Evolutionary conservation across 2,329 filamentous ascomycete species (phyloP).

Genomic region (Diaporthe ampelina): DNA sequence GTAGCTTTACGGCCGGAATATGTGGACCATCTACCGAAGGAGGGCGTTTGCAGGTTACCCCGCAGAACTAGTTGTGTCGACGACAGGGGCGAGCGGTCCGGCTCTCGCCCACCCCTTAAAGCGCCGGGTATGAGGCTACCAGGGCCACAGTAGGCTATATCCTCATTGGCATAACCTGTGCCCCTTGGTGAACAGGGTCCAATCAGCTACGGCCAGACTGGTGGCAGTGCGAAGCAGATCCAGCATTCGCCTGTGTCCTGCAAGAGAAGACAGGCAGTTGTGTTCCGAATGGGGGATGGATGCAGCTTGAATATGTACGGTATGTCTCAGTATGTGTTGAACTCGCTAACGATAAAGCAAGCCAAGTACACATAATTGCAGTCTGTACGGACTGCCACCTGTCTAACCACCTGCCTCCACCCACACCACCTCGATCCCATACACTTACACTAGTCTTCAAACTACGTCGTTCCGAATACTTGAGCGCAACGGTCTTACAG

Average conservation of each 20-base stretch:
- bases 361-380: neutral
- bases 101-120: neutral
- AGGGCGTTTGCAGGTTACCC: neutral
- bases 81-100: neutral
- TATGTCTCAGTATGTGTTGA: too few relatives aligned
- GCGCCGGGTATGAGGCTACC: neutral
- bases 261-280: too few relatives aligned
- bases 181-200: neutral
- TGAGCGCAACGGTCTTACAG: constrained; percentile 52
- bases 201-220: neutral
- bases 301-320: too few relatives aligned
- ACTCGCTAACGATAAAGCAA: too few relatives aligned
- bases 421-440: neutral
- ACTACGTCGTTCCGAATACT: constrained; percentile 64
- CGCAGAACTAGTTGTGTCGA: neutral
- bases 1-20: neutral
- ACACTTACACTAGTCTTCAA: neutral
- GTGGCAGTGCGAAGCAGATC: neutral
- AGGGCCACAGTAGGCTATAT: neutral
- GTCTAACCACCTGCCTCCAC: neutral
- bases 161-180: neutral
- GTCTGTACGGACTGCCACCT: too few relatives aligned
- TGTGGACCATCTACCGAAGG: constrained; percentile 12
- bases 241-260: too few relatives aligned
- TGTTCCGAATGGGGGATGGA: too few relatives aligned